Conservation (phyloP, 1,284 basidiomycete species). For the Ustilago vetiveriae region DNA sequence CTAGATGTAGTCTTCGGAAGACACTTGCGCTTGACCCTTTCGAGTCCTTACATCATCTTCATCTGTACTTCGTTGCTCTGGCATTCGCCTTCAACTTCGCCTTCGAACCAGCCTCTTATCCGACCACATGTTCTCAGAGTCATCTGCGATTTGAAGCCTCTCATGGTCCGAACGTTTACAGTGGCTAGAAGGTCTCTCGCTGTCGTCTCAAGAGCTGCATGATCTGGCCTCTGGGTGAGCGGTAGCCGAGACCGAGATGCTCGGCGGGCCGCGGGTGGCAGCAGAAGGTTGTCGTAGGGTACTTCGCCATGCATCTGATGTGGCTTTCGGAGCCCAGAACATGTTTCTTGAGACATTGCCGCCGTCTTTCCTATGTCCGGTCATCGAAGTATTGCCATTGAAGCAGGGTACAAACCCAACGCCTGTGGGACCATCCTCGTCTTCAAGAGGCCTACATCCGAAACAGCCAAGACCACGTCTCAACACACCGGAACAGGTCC, state of each 20-base stretch:
- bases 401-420: not conserved
- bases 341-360: conserved; percentile 4
- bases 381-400: conserved; percentile 1
- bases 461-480: not conserved
- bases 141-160: not conserved
- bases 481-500: not conserved
- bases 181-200: not conserved
- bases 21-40: too few species aligned
- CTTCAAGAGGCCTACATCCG: not conserved
- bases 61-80: not conserved
- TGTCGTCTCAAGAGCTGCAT: conserved; percentile 9
- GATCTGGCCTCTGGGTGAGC: conserved; percentile 8
- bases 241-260: conserved; percentile 33
- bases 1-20: too few species aligned
- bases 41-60: conserved; percentile 33
- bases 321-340: not conserved
- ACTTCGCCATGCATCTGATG: not conserved
- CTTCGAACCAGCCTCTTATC: not conserved
- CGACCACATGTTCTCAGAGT: not conserved
- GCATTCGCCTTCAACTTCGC: too few species aligned
- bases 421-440: conserved; percentile 6
- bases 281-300: conserved; percentile 8
- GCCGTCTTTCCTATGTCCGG: conserved; percentile 27
- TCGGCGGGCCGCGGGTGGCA: conserved; percentile 25
- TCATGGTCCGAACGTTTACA: too few species aligned